phyloP scores from a whole-genome alignment of 176 grass and related monocot genomes.

The Oryza glumipatula region DNA sequence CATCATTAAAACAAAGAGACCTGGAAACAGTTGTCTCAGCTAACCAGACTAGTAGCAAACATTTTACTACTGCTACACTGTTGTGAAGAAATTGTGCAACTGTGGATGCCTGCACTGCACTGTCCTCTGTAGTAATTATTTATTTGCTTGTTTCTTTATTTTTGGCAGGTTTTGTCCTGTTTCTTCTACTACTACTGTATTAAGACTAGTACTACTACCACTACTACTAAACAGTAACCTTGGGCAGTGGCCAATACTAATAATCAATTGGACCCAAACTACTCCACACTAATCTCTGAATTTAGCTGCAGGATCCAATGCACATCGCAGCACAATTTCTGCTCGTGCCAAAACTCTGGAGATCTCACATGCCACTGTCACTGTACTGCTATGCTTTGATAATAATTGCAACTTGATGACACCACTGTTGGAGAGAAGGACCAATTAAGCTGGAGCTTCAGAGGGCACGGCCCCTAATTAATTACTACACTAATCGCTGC shows the following conservation, averaged over 20 bases:
- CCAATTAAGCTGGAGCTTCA: neutral
- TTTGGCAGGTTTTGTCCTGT: conserved; percentile 20
- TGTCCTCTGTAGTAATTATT: neutral
- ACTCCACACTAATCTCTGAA: neutral
- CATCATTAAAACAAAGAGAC: neutral
- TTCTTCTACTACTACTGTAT: conserved; percentile 17
- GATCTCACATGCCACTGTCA: neutral
- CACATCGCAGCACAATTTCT: neutral
- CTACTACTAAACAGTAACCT: neutral
- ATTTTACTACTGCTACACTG: conserved; percentile 2
- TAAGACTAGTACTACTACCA: neutral
- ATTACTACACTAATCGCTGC: neutral
- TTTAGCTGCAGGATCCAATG: neutral
- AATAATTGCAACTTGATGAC: neutral
- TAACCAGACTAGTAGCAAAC: conserved; percentile 6
- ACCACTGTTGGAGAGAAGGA: neutral
- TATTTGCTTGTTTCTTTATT: neutral
- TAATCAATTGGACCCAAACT: neutral
- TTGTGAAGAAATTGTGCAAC: neutral
- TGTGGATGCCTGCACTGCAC: neutral
- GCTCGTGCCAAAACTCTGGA: neutral
- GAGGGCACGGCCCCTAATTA: neutral
- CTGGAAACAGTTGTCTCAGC: neutral
- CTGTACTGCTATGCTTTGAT: neutral
- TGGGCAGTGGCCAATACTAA: neutral